A percentile compares a stretch with the other conserved stretches of the same genome.
Evolutionary conservation across 352 stramenopile species (phyloP).

Genomic region (Globisporangium paroecandrum): DNA sequence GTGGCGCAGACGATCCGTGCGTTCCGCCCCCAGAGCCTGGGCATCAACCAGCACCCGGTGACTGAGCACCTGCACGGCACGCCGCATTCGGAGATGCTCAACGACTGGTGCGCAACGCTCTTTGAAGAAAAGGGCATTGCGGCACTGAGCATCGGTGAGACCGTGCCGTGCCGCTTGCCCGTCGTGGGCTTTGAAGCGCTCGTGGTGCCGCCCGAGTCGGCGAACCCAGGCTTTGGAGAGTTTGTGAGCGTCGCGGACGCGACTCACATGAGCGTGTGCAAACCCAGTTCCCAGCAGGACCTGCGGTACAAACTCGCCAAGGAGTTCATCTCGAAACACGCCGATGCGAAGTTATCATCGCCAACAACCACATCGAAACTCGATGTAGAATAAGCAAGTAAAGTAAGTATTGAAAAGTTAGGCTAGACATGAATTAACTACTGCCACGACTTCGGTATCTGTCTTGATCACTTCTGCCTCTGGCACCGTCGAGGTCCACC

Average conservation of each 20-base stretch:
- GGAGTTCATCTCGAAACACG: slow-evolving; percentile 50
- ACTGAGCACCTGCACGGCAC: slow-evolving; percentile 76
- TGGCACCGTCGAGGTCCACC: no score
- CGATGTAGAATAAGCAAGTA: slow-evolving; percentile 13
- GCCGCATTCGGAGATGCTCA: slow-evolving; percentile 72
- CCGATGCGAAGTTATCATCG: not conserved
- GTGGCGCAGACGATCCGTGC: slow-evolving; percentile 62
- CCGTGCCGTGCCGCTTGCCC: slow-evolving; percentile 52
- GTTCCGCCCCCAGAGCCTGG: slow-evolving; percentile 43
- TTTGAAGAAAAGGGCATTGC: slow-evolving; percentile 52
- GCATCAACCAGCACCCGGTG: slow-evolving; percentile 60
- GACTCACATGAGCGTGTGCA: slow-evolving; percentile 80
- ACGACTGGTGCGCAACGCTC: slow-evolving; percentile 63
- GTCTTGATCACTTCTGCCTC: no score
- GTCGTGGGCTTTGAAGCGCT: slow-evolving; percentile 71
- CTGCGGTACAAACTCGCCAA: slow-evolving; percentile 55
- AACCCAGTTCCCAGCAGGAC: slow-evolving; percentile 53
- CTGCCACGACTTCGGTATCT: no score
- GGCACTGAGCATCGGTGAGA: slow-evolving; percentile 68
- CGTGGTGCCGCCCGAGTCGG: slow-evolving; percentile 61
- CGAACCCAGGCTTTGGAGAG: slow-evolving; percentile 70
- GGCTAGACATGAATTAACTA: not conserved
- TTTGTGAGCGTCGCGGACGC: slow-evolving; percentile 57
- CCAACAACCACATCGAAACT: not conserved
- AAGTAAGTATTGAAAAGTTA: not conserved